Evolutionary conservation across 768 basidiomycete species (phyloP).

Genomic region (Leccinum pellstonianum): DNA sequence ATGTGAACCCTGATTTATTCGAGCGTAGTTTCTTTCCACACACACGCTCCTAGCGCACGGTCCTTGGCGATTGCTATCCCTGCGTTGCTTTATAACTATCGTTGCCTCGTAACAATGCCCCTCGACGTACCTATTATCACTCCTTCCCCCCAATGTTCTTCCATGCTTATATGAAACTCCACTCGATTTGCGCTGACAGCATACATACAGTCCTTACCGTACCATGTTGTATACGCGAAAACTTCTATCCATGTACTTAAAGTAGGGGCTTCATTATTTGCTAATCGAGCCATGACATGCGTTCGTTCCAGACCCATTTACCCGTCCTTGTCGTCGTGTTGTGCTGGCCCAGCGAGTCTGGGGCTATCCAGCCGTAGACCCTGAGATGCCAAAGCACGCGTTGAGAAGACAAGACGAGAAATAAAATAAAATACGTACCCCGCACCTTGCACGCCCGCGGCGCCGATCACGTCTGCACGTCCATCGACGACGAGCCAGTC

Average conservation of each 20-base stretch:
- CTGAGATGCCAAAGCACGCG: constrained; percentile 7
- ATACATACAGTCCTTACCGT: constrained; percentile 27
- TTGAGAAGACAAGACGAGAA: background rate
- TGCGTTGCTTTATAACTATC: background rate
- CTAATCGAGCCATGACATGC: constrained; percentile 50
- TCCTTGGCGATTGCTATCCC: constrained; percentile 13
- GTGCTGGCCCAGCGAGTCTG: constrained; percentile 9
- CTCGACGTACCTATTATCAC: background rate
- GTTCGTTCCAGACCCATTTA: constrained; percentile 46
- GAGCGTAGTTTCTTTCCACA: constrained; percentile 18
- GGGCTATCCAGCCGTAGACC: constrained; percentile 22
- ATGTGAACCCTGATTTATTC: constrained; percentile 45
- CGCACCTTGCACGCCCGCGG: constrained; percentile 72
- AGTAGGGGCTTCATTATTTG: constrained; percentile 24
- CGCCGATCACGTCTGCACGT: constrained; percentile 54
- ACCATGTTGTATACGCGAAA: constrained; percentile 24
- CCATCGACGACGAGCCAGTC: constrained; percentile 72
- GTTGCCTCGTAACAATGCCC: background rate
- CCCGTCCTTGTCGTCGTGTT: background rate
- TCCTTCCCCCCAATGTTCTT: constrained; percentile 1
- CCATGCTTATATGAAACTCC: constrained; percentile 20
- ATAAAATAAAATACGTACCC: constrained; percentile 50
- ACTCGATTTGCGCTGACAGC: constrained; percentile 1
- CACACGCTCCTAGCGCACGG: constrained; percentile 15
- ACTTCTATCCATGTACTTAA: constrained; percentile 23